phyloP scores from a whole-genome alignment of 257 asterid species.

The Cordia subcordata region DNA sequence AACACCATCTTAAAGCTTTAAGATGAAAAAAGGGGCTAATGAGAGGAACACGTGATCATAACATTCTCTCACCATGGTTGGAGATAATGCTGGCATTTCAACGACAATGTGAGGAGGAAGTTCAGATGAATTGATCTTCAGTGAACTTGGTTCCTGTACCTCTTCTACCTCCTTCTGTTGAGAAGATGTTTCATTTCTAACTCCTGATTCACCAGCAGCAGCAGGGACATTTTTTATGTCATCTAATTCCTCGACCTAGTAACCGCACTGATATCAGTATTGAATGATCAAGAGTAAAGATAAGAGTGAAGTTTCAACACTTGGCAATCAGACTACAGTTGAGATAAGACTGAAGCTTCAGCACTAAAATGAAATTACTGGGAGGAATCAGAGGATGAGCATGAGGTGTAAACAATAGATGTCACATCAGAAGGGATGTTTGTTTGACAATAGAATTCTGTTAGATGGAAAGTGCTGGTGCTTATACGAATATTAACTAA shows the following conservation, averaged over 20 bases:
- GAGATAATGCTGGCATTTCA: constrained; percentile 96
- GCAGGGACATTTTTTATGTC: constrained; percentile 69
- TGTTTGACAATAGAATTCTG: no score
- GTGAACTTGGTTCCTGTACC: constrained; percentile 49
- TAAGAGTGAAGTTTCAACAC: background rate
- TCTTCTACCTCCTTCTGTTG: constrained; percentile 41
- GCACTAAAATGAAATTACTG: constrained; percentile 13
- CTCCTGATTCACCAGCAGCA: constrained; percentile 43
- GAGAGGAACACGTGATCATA: background rate
- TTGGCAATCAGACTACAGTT: no score
- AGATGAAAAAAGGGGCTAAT: background rate
- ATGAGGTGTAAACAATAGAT: constrained; percentile 7
- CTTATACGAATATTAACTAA: no score
- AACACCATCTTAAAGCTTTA: constrained; percentile 12
- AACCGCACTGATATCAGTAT: constrained; percentile 33
- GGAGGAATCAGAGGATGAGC: constrained; percentile 21
- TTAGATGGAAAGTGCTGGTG: no score
- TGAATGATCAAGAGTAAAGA: constrained; percentile 15
- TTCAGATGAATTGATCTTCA: constrained; percentile 48
- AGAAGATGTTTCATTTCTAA: constrained; percentile 39
- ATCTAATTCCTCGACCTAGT: constrained; percentile 84
- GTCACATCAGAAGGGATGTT: background rate
- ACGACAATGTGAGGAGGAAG: constrained; percentile 95
- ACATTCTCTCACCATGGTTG: constrained; percentile 75
- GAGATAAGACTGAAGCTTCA: background rate